Evolutionary conservation across 2,329 filamentous ascomycete genomes (phyloP), one percentile per base, ranked within the genome.

Genomic region (Cryphonectria nitschkei): DNA sequence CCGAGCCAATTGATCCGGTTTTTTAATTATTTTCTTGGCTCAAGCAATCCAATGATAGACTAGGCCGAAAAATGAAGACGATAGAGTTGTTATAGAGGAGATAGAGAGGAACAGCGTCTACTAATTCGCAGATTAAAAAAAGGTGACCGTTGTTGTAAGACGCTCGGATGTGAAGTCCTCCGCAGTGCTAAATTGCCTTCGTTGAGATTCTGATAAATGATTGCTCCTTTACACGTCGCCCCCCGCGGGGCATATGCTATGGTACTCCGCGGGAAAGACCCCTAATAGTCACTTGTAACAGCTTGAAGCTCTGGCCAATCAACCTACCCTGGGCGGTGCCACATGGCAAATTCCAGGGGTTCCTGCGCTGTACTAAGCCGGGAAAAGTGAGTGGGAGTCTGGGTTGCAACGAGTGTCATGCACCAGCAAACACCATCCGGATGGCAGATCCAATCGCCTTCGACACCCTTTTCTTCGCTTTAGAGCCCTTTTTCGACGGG

Each of bases 1-100:
- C 54, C 54, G 54, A 66, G 3, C 32, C 64, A 58, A 67, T 67
- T 56, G 65, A 34, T 67, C 65, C 52, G 46, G 22, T 60, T 39
- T 66, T 50, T 11, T n/a, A 8, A 8, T 50, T 0, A 9, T 7
- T 50, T 26, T 65, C 19, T 34, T 14, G 54, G 8, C 60, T 29
- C 29, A n/a, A 13, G 22, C 34, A n/a, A 58, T 7, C 52, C 60
- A 63, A 61, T 43, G 29, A 52, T 13, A 52, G 22, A 39, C 22
- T 22, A 41, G 46, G 16, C 39, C 39, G 54, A 61, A 26, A 54
- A 37, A 8, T 46, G 65, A 46, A 34, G 54, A 46, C 37, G 39
- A 37, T n/a, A 50, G 26, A 22, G 46, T 29, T n/a, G 29, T 9
- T 39, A 1, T 58, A 32, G 54, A 32, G 54, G 14, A 32, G 54